Percentiles rank a stretch among this genome's conserved stretches.
phyloP scores from a whole-genome alignment of 192 early-diverging fungal genomes.

The Mortierella claussenii region DNA sequence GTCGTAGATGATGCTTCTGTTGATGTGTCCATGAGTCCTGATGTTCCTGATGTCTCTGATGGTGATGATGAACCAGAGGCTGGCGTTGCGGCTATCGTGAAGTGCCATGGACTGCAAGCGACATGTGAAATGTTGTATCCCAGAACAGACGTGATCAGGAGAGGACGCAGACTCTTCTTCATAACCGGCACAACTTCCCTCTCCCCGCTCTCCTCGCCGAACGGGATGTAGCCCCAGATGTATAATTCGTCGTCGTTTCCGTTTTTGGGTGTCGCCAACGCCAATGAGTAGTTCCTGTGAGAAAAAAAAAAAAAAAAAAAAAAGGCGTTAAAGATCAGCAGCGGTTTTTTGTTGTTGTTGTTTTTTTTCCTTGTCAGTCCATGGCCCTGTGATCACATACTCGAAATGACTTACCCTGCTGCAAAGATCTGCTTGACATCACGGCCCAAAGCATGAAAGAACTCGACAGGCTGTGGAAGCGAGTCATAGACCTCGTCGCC shows the following conservation, averaged over 20 bases:
- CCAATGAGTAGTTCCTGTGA: constrained; percentile 44
- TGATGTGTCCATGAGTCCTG: too few species aligned
- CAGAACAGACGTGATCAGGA: constrained; percentile 43
- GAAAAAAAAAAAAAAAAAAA: not conserved
- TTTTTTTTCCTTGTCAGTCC: too few species aligned
- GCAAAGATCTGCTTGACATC: constrained; percentile 48
- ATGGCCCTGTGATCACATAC: too few species aligned
- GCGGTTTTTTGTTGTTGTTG: too few species aligned
- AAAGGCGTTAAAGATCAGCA: too few species aligned
- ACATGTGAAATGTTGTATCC: constrained; percentile 51
- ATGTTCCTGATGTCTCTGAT: not conserved
- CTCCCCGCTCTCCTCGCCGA: constrained; percentile 37
- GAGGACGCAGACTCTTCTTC: constrained; percentile 42
- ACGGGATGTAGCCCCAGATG: constrained; percentile 50
- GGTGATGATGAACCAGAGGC: not conserved
- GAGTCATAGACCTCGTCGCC: constrained; percentile 51
- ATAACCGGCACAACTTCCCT: constrained; percentile 25
- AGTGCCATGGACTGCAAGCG: constrained; percentile 51
- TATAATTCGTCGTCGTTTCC: constrained; percentile 46
- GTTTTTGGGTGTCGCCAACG: constrained; percentile 27
- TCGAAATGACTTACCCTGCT: constrained; percentile 42
- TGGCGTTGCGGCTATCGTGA: constrained; percentile 34
- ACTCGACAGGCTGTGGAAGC: constrained; percentile 46
- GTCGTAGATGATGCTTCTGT: not conserved
- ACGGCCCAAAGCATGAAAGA: constrained; percentile 39